These are phyloP conservation scores for Penstemon newberryi DNA, from an alignment of 257 asterid genomes.

Conservation along the genomic window DNA sequence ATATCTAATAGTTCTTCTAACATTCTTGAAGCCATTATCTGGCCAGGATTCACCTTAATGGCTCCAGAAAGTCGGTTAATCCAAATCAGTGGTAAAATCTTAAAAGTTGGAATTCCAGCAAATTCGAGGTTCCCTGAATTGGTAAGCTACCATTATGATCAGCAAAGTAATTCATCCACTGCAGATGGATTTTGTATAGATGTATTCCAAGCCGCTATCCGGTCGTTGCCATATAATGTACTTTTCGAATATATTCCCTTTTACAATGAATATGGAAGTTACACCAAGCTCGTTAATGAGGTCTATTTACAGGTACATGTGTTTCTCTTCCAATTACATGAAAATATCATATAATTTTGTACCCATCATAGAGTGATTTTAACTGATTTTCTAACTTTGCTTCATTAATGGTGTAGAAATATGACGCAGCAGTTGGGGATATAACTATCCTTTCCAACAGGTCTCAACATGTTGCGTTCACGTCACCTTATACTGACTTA, in stretches of 20 bases:
- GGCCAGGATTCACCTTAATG: slow-evolving; percentile 34
- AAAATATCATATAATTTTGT: slow-evolving; percentile 9
- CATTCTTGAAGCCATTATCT: slow-evolving; percentile 31
- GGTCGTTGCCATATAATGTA: slow-evolving; percentile 23
- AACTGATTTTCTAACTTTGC: slow-evolving; percentile 20
- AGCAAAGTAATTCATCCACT: slow-evolving; percentile 18
- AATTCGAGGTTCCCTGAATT: slow-evolving; percentile 28
- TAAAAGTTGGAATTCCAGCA: slow-evolving; percentile 30
- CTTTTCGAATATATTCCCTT: slow-evolving; percentile 36
- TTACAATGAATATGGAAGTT: slow-evolving; percentile 28
- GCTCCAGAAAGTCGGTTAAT: slow-evolving; percentile 15
- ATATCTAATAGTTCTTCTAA: slow-evolving; percentile 3
- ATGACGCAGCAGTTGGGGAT: slow-evolving; percentile 50
- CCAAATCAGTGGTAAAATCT: slow-evolving; percentile 9
- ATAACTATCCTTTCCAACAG: slow-evolving; percentile 36
- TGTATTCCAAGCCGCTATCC: slow-evolving; percentile 38
- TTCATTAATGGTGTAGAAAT: slow-evolving; percentile 29
- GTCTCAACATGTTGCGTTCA: slow-evolving; percentile 44
- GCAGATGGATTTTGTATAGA: slow-evolving; percentile 38
- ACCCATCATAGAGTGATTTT: not conserved
- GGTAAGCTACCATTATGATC: slow-evolving; percentile 4
- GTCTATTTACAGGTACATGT: slow-evolving; percentile 35
- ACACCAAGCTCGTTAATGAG: slow-evolving; percentile 29
- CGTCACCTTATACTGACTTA: slow-evolving; percentile 42
- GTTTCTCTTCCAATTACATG: not conserved